Base-by-base conservation (phyloP, 2,329 filamentous ascomycete species). In the Scedosporium dehoogii region DNA sequence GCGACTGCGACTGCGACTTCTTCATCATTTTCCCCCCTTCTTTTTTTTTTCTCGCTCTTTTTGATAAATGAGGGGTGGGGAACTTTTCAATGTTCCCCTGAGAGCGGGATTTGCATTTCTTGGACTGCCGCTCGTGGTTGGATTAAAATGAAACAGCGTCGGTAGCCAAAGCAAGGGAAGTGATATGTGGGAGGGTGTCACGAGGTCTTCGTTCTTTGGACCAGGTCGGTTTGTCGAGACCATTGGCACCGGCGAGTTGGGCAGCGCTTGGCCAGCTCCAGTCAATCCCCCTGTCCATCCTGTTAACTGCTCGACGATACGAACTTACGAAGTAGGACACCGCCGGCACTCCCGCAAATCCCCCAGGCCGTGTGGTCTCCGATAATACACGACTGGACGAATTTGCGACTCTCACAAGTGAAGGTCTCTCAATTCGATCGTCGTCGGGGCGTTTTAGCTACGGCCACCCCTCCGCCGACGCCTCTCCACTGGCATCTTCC, bases 161-260 rank as follows among this genome's bases (percentile, higher is more conserved):
- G 51, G 51, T 27, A 23, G 51, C 23, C 51, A 55, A 55, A 29
- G 51, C 23, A 55, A 55, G 51, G 51, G 51, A 25, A 27, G 18
- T 55, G 51, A 16, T 55, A 55, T 55, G 51, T 55, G 21, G 51
- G 51, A 55, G 27, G 51, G 51, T 55, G 51, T 55, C 51, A 55
- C 51, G 51, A 55, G 51, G 51, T 25, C 51, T 25, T 23, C 51
- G 18, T 55, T 25, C 23, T 18, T n/a, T 48, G 21, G 23, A 55
- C 21, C 23, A 27, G 51, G 51, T 23, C 51, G 23, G 23, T 29
- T 55, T 6, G 44, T 23, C 51, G 23, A 55, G 23, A 14, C 23
- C 51, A 21, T 55, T 25, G 51, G 21, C 23, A 27, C 51, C 18
- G 21, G 2, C 23, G 51, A 55, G 23, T 55, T 55, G 51, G 51